Conservation (phyloP, 73 alveolate species). For the Paramecium biaurelia region DNA sequence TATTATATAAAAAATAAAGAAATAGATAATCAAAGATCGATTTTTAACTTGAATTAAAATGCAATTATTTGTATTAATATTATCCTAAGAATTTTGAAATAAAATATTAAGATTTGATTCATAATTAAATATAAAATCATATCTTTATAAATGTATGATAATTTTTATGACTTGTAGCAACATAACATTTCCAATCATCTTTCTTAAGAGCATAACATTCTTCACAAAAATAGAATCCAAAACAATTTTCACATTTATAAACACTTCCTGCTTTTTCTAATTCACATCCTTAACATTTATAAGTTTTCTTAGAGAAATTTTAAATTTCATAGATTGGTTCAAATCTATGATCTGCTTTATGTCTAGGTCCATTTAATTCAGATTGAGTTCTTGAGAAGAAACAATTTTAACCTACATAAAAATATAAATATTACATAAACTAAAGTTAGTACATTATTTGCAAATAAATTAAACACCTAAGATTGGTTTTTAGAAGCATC, state of each 20-base stretch:
- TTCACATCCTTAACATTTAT: conserved; percentile 65
- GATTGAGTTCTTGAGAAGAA: conserved; percentile 63
- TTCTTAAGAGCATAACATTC: conserved; percentile 29
- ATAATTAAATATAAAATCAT: not conserved
- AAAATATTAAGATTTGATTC: not conserved
- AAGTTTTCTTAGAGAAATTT: conserved; percentile 1
- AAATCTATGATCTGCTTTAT: conserved; percentile 57
- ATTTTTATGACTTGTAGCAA: conserved; percentile 62
- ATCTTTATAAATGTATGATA: conserved; percentile 55
- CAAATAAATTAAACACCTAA: conserved; percentile 87
- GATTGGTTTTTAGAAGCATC: conserved; percentile 85
- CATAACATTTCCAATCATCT: conserved; percentile 64
- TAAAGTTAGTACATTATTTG: conserved; percentile 74
- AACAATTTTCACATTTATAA: conserved; percentile 63
- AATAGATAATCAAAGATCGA: not conserved
- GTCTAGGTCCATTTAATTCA: conserved; percentile 37
- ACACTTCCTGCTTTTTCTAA: conserved; percentile 33
- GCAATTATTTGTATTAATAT: too few relatives aligned
- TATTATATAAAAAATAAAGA: not conserved
- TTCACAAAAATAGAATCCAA: conserved; percentile 61
- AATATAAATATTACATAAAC: conserved; percentile 44
- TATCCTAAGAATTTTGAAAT: not conserved
- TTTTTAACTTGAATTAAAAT: too few relatives aligned
- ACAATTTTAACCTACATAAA: conserved; percentile 78
- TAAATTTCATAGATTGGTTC: conserved; percentile 46